Base-by-base conservation (phyloP, 352 stramenopile genomes). In the Aphanomyces astaci region DNA sequence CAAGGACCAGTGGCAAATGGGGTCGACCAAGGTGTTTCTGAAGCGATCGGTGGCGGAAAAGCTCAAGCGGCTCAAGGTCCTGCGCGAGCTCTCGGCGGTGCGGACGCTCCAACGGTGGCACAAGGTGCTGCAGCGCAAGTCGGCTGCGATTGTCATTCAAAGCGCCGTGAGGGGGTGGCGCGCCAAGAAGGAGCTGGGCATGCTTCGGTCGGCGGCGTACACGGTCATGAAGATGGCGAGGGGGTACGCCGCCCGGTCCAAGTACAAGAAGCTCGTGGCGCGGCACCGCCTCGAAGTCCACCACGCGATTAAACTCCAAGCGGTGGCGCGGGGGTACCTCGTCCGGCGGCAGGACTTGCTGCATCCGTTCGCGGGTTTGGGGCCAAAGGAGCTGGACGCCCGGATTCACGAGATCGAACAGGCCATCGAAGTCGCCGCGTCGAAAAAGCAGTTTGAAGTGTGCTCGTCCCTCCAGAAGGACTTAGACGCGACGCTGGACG, bases 1-100 rank as follows among this genome's bases (percentile, higher is more conserved):
- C 1, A 95, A 96, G 72, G 87, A 95, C 32, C 79, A 96, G 56
- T 96, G 87, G 87, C 87, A 96, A 59, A 72, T 96, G 24, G 87
- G 87, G 0, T 93, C 90, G 59, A 92, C 84, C 4, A 96, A 96
- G 67, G 85, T 96, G 10, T 96, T 96, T 54, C 62, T 96, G 30
- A 94, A 94, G 66, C 73, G 87, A 51, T 75, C 67, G 1, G 79
- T 96, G 25, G 84, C 87, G 1, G 79, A 90, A 54, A 96, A 96
- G 70, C 59, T 94, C 25, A 81, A 84, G 19, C 89, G 92, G 53
- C 74, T 96, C 5, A 83, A 96, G 54, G 74, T 87, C 13, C 57
- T 96, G 51, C 86, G 87, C 0, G 86, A 86, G 59, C 93, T 94
- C 65, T 86, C 84, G n/a, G 86, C 87, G 3, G 87, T 86, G 0